These are phyloP conservation scores for Fusarium nisikadoi DNA, from an alignment of 2,329 filamentous ascomycete species.

Conservation along the genomic window DNA sequence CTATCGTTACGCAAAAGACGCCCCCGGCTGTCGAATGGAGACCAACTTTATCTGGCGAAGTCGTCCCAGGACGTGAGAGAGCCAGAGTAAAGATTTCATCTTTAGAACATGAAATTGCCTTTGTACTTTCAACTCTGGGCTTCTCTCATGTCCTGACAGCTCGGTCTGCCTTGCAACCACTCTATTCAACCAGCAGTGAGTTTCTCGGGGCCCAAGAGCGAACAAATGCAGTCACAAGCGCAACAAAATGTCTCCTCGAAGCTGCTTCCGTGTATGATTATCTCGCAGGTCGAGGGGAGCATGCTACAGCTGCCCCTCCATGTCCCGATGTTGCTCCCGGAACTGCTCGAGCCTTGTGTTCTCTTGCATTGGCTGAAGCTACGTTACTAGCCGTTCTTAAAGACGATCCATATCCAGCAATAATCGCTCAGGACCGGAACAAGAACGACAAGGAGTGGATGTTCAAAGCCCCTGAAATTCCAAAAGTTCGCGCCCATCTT, in stretches of 20 bases:
- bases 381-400: constrained; percentile 91
- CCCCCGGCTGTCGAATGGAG: constrained; percentile 83
- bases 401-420: constrained; percentile 90
- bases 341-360: constrained; percentile 66
- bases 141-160: constrained; percentile 79
- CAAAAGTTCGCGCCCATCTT: constrained; percentile 87
- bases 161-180: constrained; percentile 74
- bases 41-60: constrained; percentile 75
- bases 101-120: constrained; percentile 85
- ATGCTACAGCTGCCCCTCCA: constrained; percentile 53
- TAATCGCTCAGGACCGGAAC: constrained; percentile 84
- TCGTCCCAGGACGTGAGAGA: constrained; percentile 71
- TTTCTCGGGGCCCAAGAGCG: constrained; percentile 73
- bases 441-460: constrained; percentile 93
- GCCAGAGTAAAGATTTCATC: constrained; percentile 76
- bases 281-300: constrained; percentile 67
- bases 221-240: constrained; percentile 74
- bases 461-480: constrained; percentile 88
- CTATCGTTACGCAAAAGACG: constrained; percentile 67
- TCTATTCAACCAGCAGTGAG: constrained; percentile 74
- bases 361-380: constrained; percentile 84
- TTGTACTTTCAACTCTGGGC: constrained; percentile 80
- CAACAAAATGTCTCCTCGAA: constrained; percentile 81
- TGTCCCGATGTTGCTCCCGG: constrained; percentile 65
- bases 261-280: constrained; percentile 83